These are phyloP conservation scores for Ustilago hordei DNA, from an alignment of 1,284 basidiomycete genomes.

Conservation along the genomic window DNA sequence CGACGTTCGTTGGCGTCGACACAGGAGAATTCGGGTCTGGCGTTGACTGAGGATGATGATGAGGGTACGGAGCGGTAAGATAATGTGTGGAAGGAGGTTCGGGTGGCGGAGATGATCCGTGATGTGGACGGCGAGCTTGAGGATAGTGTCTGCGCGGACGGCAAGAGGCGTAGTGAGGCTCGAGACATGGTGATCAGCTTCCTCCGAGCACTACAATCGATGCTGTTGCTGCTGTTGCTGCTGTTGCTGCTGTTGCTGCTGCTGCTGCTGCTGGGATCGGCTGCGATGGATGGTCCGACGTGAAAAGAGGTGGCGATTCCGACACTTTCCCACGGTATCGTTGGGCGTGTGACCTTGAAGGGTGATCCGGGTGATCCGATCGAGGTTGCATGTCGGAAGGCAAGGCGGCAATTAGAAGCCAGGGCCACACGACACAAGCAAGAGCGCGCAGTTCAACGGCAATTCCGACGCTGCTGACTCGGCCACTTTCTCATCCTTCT, in stretches of 20 bases:
- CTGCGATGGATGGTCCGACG: background rate
- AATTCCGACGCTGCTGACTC: slow-evolving; percentile 11
- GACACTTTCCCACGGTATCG: background rate
- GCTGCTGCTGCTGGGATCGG: background rate
- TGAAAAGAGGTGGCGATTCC: background rate
- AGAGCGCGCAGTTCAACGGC: background rate
- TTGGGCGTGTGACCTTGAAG: too few species aligned
- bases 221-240: too few species aligned
- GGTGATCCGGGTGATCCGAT: background rate
- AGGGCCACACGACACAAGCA: background rate
- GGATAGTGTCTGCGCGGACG: slow-evolving; percentile 14
- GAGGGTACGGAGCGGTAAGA: slow-evolving; percentile 1
- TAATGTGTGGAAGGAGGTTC: slow-evolving; percentile 8
- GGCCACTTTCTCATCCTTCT: slow-evolving; percentile 9
- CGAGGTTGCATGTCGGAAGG: background rate
- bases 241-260: background rate
- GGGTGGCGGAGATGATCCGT: background rate
- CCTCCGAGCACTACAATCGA: too few species aligned
- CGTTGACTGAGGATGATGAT: slow-evolving; percentile 12
- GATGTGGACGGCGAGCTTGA: background rate
- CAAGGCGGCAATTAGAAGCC: slow-evolving; percentile 3
- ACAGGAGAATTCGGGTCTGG: slow-evolving; percentile 57
- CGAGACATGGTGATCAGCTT: slow-evolving; percentile 21
- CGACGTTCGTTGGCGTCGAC: slow-evolving; percentile 65
- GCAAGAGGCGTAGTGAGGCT: slow-evolving; percentile 18